Evolutionary conservation across 108 stramenopile genomes (phyloP), one percentile per base, ranked within the genome.

Genomic region (Fistulifera solaris): DNA sequence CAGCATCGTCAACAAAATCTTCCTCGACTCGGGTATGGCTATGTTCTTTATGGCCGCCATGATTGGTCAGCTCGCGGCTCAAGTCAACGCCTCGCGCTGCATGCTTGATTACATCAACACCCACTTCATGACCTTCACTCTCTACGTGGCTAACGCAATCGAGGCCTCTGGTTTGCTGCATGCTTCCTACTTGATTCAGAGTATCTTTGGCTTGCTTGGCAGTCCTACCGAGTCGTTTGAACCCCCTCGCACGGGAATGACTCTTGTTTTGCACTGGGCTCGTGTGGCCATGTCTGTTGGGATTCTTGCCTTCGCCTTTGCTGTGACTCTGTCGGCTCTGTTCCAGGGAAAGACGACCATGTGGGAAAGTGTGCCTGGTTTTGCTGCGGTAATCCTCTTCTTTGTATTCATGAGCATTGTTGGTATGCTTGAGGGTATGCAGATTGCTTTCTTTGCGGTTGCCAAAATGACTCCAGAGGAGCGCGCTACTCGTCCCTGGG

Each of bases 341-440:
- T 73, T 78, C 56, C 41, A 71, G 14, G 81, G 79, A 40, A 61
- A 75, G 54, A 80, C 87, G 45, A 62, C 73, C 40, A 69, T 80
- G 62, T 75, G 70, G 61, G 51, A 52, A 0, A 64, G 66, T 42
- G 65, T 77, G 28, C 73, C 81, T 15, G 47, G 54, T 23, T 40
- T 13, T 40, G 70, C 71, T 35, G 75, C 69, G n/a, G 67, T 86
- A 57, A 45, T 80, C 54, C 50, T 87, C 27, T 77, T 90, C 64
- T 73, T 86, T 48, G 64, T 86, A 53, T 67, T 90, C 52, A 70
- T 81, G 69, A 59, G 54, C 54, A 54, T 81, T 45, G 81, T 87
- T 41, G 89, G 89, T 66, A 71, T 82, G 46, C 67, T 90, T 16
- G 89, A 90, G 66, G 89, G 76, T 51, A 90, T 86, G 82, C 89